Conservation (phyloP, 345 rosid genomes). For the Dipteronia dyeriana region DNA sequence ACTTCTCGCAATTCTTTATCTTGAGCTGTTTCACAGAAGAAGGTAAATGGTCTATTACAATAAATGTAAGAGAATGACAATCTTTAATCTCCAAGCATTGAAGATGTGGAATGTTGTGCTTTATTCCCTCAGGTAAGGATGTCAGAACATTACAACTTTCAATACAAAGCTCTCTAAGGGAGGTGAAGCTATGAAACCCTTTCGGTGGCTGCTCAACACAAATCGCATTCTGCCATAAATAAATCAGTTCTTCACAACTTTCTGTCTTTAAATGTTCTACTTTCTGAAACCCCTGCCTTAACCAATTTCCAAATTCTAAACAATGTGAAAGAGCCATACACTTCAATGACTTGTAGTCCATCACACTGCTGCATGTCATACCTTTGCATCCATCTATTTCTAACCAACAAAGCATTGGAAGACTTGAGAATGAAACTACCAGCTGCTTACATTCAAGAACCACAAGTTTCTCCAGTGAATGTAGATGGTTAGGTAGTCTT, state of each 20-base stretch:
- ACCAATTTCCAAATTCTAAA: neutral
- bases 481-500: neutral
- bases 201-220: neutral
- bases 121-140: too few species aligned
- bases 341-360: neutral
- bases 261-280: neutral
- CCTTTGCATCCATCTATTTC: conserved; percentile 3
- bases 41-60: neutral
- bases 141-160: neutral
- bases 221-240: conserved; percentile 2
- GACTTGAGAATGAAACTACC: neutral
- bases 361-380: neutral
- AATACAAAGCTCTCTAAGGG: neutral
- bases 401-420: conserved; percentile 6
- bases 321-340: neutral
- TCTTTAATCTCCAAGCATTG: too few species aligned
- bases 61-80: neutral
- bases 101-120: too few species aligned
- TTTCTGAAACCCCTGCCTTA: neutral
- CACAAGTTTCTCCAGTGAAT: neutral
- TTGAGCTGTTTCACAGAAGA: neutral
- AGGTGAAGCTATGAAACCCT: neutral
- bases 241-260: neutral
- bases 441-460: neutral
- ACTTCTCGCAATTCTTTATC: neutral